Base-by-base conservation (phyloP, 805 yeast genomes). In the Scheffersomyces lignosus region DNA sequence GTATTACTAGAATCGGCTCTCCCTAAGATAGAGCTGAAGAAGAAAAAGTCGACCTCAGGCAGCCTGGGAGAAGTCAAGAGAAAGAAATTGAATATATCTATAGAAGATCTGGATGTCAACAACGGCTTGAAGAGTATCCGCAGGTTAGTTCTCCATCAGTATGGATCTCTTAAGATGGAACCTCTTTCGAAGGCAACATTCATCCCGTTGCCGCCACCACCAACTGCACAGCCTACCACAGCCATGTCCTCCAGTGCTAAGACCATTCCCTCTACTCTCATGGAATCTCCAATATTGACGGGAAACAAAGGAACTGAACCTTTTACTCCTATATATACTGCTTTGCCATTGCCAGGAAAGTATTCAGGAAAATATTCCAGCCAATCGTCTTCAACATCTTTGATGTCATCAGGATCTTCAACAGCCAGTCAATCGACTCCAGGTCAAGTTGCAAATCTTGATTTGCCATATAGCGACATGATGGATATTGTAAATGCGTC, bases 401-500 rank as follows among this genome's bases (percentile, higher is more conserved):
- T 20, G 10, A 20, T 20, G 7, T 20, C 24, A 7, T 10, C 24
- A 7, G 24, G 7, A 10, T 7, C 24, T 7, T 20, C 24, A 10
- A 7, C 24, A 10, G 24, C 24, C 24, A 20, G 9, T 20, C 24
- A 20, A 10, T 10, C 24, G 7, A 7, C 24, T 7, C 9, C 10
- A 10, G 24, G 24, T 20, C 7, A 10, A 7, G 7, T 7, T 20
- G 10, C 7, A 7, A 20, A 10, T 20, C 24, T 20, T 20, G 24
- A 20, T 10, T 20, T 20, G 24, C 24, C 24, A 7, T 20, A 20
- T 18, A 38, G 29, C 16, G 62, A 57, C 5, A 47, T 58, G 48
- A 40, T 52, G 27, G 71, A 60, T 29, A 50, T 64, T 10, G 58
- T 64, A 15, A 60, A 56, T 39, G 71, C 70, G 7, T 62, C 68